Conservation (phyloP, 306 rosid species). For the Begonia loranthoides region DNA sequence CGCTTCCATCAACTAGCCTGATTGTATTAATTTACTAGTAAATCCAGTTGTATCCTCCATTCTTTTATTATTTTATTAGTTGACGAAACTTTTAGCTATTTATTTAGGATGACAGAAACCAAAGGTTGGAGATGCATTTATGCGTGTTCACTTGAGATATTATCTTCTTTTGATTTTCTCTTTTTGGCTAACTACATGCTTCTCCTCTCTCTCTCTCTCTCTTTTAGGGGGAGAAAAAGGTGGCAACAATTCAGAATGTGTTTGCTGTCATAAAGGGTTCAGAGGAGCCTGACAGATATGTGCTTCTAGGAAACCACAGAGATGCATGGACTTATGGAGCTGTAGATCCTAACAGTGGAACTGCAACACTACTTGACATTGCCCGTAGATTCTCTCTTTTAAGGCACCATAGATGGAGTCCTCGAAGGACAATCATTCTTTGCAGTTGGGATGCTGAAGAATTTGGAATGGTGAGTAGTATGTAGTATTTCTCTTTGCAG, state of each 20-base stretch:
- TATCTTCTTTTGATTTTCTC: not conserved
- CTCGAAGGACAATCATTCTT: constrained; percentile 47
- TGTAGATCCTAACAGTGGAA: constrained; percentile 95
- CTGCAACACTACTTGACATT: constrained; percentile 79
- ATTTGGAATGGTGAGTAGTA: constrained; percentile 28
- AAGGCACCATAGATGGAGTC: constrained; percentile 51
- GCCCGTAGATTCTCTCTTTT: constrained; percentile 73
- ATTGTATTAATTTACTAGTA: too few species aligned
- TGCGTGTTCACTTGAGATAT: too few species aligned
- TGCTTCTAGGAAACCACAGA: constrained; percentile 89
- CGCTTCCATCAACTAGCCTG: too few species aligned
- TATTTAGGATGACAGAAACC: too few species aligned
- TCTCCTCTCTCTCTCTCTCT: constrained; percentile 6
- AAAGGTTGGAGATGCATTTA: too few species aligned
- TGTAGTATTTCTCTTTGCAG: not conserved
- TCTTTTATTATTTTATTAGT: too few species aligned
- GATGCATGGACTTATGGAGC: constrained; percentile 99
- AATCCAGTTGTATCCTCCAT: too few species aligned
- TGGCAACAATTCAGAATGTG: constrained; percentile 56
- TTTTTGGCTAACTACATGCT: not conserved
- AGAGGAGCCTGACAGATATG: constrained; percentile 85
- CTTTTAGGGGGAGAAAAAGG: constrained; percentile 68
- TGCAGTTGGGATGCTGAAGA: constrained; percentile 40
- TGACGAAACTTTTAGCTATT: too few species aligned
- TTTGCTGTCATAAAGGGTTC: constrained; percentile 67